Base-by-base conservation (phyloP, 169 alveolate genomes). In the Plasmodium adleri region DNA sequence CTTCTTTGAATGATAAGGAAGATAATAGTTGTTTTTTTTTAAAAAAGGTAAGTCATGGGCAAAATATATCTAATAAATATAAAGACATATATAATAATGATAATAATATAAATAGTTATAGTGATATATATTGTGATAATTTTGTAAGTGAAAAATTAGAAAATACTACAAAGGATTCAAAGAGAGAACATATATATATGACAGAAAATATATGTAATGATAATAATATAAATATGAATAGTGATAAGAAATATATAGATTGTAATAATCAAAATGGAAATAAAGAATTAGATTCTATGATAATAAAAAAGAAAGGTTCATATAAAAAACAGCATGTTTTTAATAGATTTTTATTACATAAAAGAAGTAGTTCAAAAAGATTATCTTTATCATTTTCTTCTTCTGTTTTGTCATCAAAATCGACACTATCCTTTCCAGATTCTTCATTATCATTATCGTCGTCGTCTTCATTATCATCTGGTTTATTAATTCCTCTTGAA, bases 281-380 rank as follows among this genome's bases (percentile, higher is more conserved):
- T 56, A 13, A 17, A 56, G 24, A 13, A 56, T 15, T 6, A 0
- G 28, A 56, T 56, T 56, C 22, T 15, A 56, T 13, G 17, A 56
- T 0, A 5, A 39, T 6, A 39, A 39, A 39, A 39, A 39, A 39
- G 1, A 20, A 7, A 50, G n/a, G 28, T 13, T 56, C 7, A 2
- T 56, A 15, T 56, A 56, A 39, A 39, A 39, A 39, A 39, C 47
- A 39, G 1, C 47, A 39, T 39, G 47, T 13, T 56, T 12, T 17
- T 13, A 56, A 13, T 56, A 56, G 24, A 56, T 56, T 15, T 6
- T 56, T 12, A 6, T 56, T 56, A 56, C 17, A n/a, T 56, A 56
- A 56, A 13, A 56, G 24, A 56, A n/a, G 62, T 52, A 56, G 64
- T 56, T 56, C 64, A 56, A 56, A 56, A 56, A 56, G 24, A 56